A percentile compares a stretch with the other conserved stretches of the same genome.
Evolutionary conservation across 805 yeast genomes (phyloP).

Genomic region (Zygoascus biomembranicola): DNA sequence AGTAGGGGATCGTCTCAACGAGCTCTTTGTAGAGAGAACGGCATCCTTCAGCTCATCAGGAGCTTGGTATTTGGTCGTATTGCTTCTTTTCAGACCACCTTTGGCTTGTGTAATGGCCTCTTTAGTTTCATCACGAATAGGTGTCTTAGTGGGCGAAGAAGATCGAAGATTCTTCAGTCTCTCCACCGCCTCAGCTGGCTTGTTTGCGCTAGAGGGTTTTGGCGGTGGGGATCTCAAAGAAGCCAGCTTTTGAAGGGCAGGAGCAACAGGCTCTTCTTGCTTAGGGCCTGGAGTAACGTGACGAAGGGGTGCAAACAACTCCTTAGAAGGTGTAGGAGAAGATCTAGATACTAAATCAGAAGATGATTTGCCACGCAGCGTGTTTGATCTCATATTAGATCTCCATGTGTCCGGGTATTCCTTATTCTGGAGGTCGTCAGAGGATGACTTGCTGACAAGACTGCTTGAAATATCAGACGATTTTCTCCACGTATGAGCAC

Average conservation of each 20-base stretch:
- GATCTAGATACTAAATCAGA: background rate
- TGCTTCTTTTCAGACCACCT: conserved; percentile 12
- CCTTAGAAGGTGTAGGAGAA: background rate
- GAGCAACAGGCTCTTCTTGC: conserved; percentile 8
- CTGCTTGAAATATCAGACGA: background rate
- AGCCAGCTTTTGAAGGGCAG: conserved; percentile 13
- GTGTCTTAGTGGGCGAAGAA: conserved; percentile 9
- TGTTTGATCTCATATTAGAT: background rate
- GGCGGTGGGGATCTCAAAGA: conserved; percentile 7
- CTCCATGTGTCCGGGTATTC: background rate
- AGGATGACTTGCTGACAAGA: background rate
- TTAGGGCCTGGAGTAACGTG: background rate
- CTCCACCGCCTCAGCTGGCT: conserved; percentile 15
- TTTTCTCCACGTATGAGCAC: background rate
- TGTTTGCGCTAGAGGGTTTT: conserved; percentile 7
- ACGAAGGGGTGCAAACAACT: background rate
- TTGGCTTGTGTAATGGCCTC: conserved; percentile 14
- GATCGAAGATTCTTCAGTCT: conserved; percentile 13
- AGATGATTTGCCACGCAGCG: background rate
- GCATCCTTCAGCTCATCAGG: conserved; percentile 14
- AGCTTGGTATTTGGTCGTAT: conserved; percentile 13
- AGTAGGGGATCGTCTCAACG: conserved; percentile 3
- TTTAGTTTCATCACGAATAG: conserved; percentile 11
- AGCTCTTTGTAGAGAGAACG: conserved; percentile 12
- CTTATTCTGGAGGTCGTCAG: background rate